phyloP scores from a whole-genome alignment of 352 stramenopile species.

The Aphanomyces cochlioides region DNA sequence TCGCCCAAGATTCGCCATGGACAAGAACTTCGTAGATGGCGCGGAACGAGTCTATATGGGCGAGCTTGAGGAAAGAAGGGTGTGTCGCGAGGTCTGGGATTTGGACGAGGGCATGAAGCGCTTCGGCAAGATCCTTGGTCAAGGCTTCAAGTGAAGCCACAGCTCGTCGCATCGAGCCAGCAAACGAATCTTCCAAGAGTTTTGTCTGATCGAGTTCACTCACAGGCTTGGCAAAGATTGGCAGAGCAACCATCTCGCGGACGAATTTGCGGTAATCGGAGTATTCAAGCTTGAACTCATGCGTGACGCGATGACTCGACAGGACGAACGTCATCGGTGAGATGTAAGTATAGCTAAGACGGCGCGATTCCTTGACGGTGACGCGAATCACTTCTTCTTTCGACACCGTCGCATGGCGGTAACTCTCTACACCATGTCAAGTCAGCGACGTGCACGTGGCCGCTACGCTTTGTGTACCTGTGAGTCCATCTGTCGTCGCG shows the following conservation, averaged over 20 bases:
- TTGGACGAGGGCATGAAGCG: slow-evolving; percentile 21
- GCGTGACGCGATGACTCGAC: not conserved
- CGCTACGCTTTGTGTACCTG: not conserved
- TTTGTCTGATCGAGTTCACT: not conserved
- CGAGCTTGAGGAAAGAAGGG: slow-evolving; percentile 9
- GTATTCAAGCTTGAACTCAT: slow-evolving; percentile 9
- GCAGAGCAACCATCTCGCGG: not conserved
- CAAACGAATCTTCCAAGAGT: slow-evolving; percentile 12
- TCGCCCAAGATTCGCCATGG: not conserved
- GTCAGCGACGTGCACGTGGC: not conserved
- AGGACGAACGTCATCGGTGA: slow-evolving; percentile 5
- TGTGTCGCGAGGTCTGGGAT: slow-evolving; percentile 15
- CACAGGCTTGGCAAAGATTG: not conserved
- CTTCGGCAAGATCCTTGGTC: slow-evolving; percentile 18
- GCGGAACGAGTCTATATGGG: slow-evolving; percentile 1
- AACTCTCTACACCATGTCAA: slow-evolving; percentile 15
- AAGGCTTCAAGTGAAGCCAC: slow-evolving; percentile 14
- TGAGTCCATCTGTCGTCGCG: slow-evolving; percentile 24
- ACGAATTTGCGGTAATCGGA: slow-evolving; percentile 16
- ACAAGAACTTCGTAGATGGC: slow-evolving; percentile 14
- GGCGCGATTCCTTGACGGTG: slow-evolving; percentile 16
- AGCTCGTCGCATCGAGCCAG: slow-evolving; percentile 13
- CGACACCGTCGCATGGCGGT: slow-evolving; percentile 17
- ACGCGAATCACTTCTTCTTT: slow-evolving; percentile 25
- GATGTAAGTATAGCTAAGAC: not conserved